Evolutionary conservation across 2,329 filamentous ascomycete species (phyloP).

Genomic region (Paraphaeosphaeria sporulosa): DNA sequence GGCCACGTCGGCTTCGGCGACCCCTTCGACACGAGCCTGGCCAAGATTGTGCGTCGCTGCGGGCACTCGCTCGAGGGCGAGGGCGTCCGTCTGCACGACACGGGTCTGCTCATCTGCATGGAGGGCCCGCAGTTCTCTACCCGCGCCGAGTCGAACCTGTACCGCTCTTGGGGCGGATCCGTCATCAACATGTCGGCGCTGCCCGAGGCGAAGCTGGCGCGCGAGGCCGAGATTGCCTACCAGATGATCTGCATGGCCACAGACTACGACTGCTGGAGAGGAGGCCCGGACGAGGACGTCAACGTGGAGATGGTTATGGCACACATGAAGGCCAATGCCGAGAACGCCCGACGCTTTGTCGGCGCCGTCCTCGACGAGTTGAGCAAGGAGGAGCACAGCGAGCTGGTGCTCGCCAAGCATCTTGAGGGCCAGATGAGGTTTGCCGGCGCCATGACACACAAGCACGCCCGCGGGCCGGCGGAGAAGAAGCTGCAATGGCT

Average conservation of each 20-base stretch:
- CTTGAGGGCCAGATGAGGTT: slow-evolving; percentile 78
- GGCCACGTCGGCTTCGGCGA: slow-evolving; percentile 96
- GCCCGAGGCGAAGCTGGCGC: slow-evolving; percentile 93
- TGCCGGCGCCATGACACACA: slow-evolving; percentile 83
- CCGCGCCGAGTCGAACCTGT: slow-evolving; percentile 93
- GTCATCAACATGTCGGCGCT: slow-evolving; percentile 99
- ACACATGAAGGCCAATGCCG: slow-evolving; percentile 91
- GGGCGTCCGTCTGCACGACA: slow-evolving; percentile 82
- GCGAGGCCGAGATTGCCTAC: slow-evolving; percentile 95
- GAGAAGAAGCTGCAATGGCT: slow-evolving; percentile 83
- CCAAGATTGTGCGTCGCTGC: slow-evolving; percentile 78
- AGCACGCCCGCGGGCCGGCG: slow-evolving; percentile 76
- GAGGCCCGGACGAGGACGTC: slow-evolving; percentile 74
- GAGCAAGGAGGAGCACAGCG: slow-evolving; percentile 75
- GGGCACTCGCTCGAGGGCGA: slow-evolving; percentile 81
- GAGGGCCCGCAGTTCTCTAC: slow-evolving; percentile 99
- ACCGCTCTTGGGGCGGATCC: slow-evolving; percentile 89
- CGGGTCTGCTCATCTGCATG: slow-evolving; percentile 90
- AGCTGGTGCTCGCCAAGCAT: slow-evolving; percentile 82
- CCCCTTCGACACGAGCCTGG: slow-evolving; percentile 84
- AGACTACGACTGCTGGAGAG: slow-evolving; percentile 99
- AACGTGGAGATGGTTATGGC: slow-evolving; percentile 97
- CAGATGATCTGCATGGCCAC: slow-evolving; percentile 99
- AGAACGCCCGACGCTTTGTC: slow-evolving; percentile 86
- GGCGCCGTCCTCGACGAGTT: slow-evolving; percentile 88